Base-by-base conservation (phyloP, 805 yeast species). In the Saccharomycopsis amapae region DNA sequence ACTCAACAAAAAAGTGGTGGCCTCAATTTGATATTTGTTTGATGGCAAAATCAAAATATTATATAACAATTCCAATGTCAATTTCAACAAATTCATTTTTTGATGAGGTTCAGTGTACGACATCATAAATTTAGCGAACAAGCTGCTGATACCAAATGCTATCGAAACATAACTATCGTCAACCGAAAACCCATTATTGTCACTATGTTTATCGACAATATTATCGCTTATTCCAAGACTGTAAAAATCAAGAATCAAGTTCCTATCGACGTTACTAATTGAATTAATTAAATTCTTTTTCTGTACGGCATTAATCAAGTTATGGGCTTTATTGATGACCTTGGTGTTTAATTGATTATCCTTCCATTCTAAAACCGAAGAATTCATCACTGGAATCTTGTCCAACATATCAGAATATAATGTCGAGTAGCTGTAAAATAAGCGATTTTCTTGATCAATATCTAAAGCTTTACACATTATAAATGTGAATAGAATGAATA, bases 11-110 rank as follows among this genome's bases (percentile, higher is more conserved):
- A 76, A 67, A 43, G 73, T 76, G 1, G 83, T 85, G 0, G 83
- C 72, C 55, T 85, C 94, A 1, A 82, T 80, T 56, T 86, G 95
- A 46, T 71, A 68, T 39, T 64, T 63, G 2, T 79, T 78, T n/a
- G 69, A 62, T 0, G 72, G 66, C 7, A 71, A 70, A 30, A 65
- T 56, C 42, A 85, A 57, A 38, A 76, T 67, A 1, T 58, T 56
- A 86, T 87, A 84, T n/a, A 82, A 55, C 33, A 69, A 62, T 3
- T 68, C 59, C 28, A 75, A 56, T 2, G 69, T 58, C 0, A 66
- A 57, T 51, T 71, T 69, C 26, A 77, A 56, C 6, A 74, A 50
- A 44, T 58, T 60, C 31, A 67, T 61, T 28, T 62, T 61, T 40
- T 73, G 68, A 1, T 59, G 31, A 5, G 58, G 54, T 4, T 20